Base-by-base conservation (phyloP, 768 basidiomycete genomes). In the Russula brevipes region DNA sequence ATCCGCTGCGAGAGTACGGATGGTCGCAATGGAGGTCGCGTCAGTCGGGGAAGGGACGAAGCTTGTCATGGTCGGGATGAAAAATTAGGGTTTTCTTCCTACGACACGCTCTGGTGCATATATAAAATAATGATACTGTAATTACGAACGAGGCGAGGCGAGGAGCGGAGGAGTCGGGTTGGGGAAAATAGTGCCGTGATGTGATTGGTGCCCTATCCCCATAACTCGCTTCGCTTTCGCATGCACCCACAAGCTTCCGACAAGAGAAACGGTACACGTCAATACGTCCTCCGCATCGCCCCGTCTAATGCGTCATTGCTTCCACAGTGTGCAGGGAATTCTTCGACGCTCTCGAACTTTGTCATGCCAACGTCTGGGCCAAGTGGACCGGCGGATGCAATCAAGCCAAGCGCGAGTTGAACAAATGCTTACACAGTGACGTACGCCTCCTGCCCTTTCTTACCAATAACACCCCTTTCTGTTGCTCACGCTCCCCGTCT, bases 1-100 rank as follows among this genome's bases (percentile, higher is more conserved):
- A 78, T 88, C 88, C 42, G 83, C 87, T 59, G 88, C 85, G 64
- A 91, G 84, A 47, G 85, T 82, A 63, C 89, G 85, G 74, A 89
- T 91, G 59, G 88, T 88, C 60, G 85, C 82, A 68, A 90, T 79
- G 68, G 85, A 80, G 60, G 79, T 70, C 64, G 82, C 78, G 72
- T 91, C 89, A 56, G 78, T 66, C 63, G 69, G 52, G 17, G 75
- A 66, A 47, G 75, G 60, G 47, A 63, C 65, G 71, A 81, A 81
- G 0, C 55, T 69, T 60, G 80, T 72, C 80, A 81, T 81, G 71
- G 59, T 7, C 46, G 53, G 58, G 50, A 54, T 4, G 41, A 42
- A 14, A 24, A 24, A 24, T 24, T 24, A 24, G 24, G 24, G 24
- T 24, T 24, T 24, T 24, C 24, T 24, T 11, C 38, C 11, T 39